Percentiles rank a stretch among this genome's conserved stretches.
Conservation (phyloP, 768 basidiomycete species). For the Coprinopsis strossmayeri region DNA sequence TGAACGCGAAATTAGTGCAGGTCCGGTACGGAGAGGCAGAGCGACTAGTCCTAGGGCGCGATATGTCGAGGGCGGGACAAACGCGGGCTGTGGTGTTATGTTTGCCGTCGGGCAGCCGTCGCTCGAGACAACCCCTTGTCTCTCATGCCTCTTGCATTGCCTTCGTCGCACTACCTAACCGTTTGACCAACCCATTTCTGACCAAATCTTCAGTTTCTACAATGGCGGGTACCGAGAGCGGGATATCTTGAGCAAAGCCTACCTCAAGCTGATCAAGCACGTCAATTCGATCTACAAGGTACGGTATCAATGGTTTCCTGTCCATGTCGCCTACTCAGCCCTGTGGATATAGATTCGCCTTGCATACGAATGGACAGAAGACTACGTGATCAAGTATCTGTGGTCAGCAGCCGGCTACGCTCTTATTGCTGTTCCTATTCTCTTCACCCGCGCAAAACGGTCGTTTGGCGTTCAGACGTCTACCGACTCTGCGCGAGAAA, state of each 20-base stretch:
- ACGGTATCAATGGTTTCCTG: slow-evolving; percentile 6
- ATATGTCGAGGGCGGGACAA: too few species aligned
- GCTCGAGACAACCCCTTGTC: too few species aligned
- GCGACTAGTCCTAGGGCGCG: too few species aligned
- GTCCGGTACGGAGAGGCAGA: too few species aligned
- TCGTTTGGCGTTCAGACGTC: slow-evolving; percentile 23
- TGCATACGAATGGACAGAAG: slow-evolving; percentile 93
- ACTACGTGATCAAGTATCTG: slow-evolving; percentile 93
- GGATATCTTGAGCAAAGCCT: slow-evolving; percentile 73
- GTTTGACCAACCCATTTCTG: neutral
- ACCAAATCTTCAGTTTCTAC: slow-evolving; percentile 60
- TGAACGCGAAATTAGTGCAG: too few species aligned
- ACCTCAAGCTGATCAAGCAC: slow-evolving; percentile 76
- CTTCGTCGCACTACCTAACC: too few species aligned
- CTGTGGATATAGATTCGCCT: slow-evolving; percentile 60
- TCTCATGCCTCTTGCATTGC: too few species aligned
- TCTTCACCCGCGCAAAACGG: slow-evolving; percentile 56
- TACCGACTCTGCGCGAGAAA: slow-evolving; percentile 1
- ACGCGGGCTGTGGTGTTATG: too few species aligned
- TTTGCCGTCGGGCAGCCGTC: too few species aligned
- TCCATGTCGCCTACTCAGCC: neutral
- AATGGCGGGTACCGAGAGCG: slow-evolving; percentile 81
- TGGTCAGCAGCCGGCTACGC: slow-evolving; percentile 93
- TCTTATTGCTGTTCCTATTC: slow-evolving; percentile 85
- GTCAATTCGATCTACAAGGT: slow-evolving; percentile 91